Evolutionary conservation across 805 yeast species (phyloP).

Genomic region (Candida insectalens): DNA sequence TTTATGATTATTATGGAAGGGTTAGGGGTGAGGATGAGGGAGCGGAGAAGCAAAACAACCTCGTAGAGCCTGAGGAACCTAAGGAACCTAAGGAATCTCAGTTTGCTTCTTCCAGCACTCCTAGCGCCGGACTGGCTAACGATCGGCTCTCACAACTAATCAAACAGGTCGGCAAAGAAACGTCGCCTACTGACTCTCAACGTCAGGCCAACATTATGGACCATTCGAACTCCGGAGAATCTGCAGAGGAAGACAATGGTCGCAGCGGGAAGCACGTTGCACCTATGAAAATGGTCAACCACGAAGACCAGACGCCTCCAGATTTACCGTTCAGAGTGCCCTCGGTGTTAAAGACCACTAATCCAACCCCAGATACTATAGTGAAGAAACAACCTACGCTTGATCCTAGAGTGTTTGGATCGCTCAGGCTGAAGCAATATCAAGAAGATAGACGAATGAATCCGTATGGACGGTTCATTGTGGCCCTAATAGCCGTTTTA

Average conservation of each 20-base stretch:
- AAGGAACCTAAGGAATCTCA: not conserved
- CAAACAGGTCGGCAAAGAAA: not conserved
- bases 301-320: conserved; percentile 29
- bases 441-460: conserved; percentile 46
- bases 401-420: conserved; percentile 28
- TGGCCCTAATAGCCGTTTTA: conserved; percentile 38
- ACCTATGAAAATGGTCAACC: conserved; percentile 6
- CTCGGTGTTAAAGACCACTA: conserved; percentile 17
- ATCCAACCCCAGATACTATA: conserved; percentile 22
- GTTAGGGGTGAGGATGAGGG: not conserved
- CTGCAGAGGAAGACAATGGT: not conserved
- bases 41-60: conserved; percentile 2
- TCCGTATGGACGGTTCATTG: conserved; percentile 43
- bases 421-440: conserved; percentile 31
- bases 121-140: too few species aligned
- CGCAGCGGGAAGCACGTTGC: conserved; percentile 2
- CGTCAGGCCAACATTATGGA: conserved; percentile 1
- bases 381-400: conserved; percentile 26
- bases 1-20: conserved; percentile 27
- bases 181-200: not conserved
- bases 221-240: not conserved
- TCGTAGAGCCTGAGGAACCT: not conserved
- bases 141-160: not conserved
- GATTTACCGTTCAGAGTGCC: conserved; percentile 52
- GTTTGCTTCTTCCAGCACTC: too few species aligned